Base-by-base conservation (phyloP, 441 rosid species). In the Populus trichocarpa region DNA sequence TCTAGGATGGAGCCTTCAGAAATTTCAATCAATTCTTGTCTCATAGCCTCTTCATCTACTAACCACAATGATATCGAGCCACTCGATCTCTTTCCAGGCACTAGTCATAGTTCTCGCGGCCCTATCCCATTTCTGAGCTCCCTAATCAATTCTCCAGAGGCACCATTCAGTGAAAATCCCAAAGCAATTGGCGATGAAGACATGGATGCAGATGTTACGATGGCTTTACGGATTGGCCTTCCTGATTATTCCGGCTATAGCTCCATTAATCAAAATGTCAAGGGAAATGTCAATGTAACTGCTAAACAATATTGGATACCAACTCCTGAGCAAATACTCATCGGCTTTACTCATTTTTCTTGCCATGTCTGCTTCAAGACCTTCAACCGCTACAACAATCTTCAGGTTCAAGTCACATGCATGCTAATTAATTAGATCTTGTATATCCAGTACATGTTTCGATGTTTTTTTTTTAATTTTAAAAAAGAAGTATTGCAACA, bases 321-420 rank as follows among this genome's bases (percentile, higher is more conserved):
- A 32, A 88, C 92, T 36, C 86, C 86, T 57, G 91, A 94, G 67
- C 95, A 94, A 73, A 94, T 94, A 35, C 80, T 90, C 73, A 79
- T 84, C 4, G 96, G 98, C 66, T 90, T 92, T 75, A 90, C 93
- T 36, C 91, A 90, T 78, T 92, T 90, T 82, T 88, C 92, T 46
- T 92, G 97, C 83, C 93, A 91, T 74, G 84, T 92, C 50, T 94
- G 98, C 90, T 86, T 83, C 69, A 94, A 94, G 86, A 89, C 92
- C 68, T 94, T 94, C 90, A 94, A 89, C 80, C 97, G 96, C 83
- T 90, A 90, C 91, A 94, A 92, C 80, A 93, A 92, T 83, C 98
- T 93, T 79, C 95, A 93, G 93, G 96, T 90, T 82, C 74, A 78
- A 42, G 69, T 30, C 69, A 22, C 8, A 22, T 66, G 69, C 33